These are phyloP conservation scores for Dissophora ornata DNA, from an alignment of 192 early-diverging fungal genomes.

Conservation along the genomic window DNA sequence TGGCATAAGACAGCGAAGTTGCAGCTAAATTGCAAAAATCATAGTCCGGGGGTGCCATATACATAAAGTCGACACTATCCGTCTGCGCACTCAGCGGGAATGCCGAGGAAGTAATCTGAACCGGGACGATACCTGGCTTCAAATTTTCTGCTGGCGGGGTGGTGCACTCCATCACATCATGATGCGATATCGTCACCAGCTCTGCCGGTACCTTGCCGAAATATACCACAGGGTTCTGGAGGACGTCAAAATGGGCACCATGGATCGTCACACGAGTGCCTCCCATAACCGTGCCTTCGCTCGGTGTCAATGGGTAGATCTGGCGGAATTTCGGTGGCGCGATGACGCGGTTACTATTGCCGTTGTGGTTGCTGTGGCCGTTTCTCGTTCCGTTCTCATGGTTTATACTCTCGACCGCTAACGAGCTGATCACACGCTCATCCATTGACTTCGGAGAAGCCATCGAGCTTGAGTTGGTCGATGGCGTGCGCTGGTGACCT, in stretches of 20 bases:
- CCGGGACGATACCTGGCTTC: slow-evolving; percentile 47
- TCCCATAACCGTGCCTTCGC: slow-evolving; percentile 45
- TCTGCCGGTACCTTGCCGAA: slow-evolving; percentile 50
- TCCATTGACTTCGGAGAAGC: slow-evolving; percentile 51
- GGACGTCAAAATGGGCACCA: slow-evolving; percentile 43
- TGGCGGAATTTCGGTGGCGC: slow-evolving; percentile 42
- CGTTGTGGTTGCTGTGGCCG: neutral
- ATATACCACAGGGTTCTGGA: slow-evolving; percentile 52
- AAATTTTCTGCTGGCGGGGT: slow-evolving; percentile 47
- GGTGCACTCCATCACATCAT: slow-evolving; percentile 54
- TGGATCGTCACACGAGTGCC: slow-evolving; percentile 52
- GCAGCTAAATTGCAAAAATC: slow-evolving; percentile 52
- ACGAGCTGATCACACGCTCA: slow-evolving; percentile 29
- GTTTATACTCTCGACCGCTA: slow-evolving; percentile 17
- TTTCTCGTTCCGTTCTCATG: neutral
- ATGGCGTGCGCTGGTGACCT: slow-evolving; percentile 43
- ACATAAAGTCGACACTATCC: slow-evolving; percentile 45
- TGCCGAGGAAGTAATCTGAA: slow-evolving; percentile 34
- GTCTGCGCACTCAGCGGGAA: slow-evolving; percentile 25
- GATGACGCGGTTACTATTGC: slow-evolving; percentile 9
- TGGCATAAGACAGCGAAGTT: slow-evolving; percentile 40
- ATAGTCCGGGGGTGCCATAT: slow-evolving; percentile 48
- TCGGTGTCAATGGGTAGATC: slow-evolving; percentile 47
- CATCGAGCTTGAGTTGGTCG: slow-evolving; percentile 46
- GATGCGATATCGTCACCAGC: slow-evolving; percentile 49